Evolutionary conservation across 2,329 filamentous ascomycete genomes (phyloP), one percentile per base, ranked within the genome.

Genomic region (Gnomoniopsis smithogilvyi): DNA sequence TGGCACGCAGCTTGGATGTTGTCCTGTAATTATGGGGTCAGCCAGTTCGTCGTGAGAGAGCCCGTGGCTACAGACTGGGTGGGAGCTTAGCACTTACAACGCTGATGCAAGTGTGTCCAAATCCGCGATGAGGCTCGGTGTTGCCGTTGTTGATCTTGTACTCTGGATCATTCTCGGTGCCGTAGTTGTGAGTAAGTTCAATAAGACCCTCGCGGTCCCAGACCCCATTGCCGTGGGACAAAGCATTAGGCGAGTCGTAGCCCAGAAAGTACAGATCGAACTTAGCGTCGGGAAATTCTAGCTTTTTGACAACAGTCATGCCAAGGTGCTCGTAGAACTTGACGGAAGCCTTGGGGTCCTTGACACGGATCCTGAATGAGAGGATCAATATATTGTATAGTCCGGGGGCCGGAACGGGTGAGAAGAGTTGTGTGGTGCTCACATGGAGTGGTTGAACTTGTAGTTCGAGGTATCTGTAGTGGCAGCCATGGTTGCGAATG

Each of bases 221-320:
- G 33, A 76, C 70, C 69, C 88, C 84, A 64, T 87, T 87, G 68
- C 88, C 89, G 59, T 83, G 79, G 11, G 90, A 95, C n/a, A 85
- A 77, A 15, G 94, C 89, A 41, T 83, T 80, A 11, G 91, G 85
- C 34, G 85, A 84, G 71, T 96, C 89, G 76, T 96, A 98, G 61
- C 88, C 92, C 61, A 99, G 82, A 78, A 98, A 98, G 80, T 98
- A 98, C 30, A 97, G 85, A 68, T 95, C 91, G 74, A 98, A 98
- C 71, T 96, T 96, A 74, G 85, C 86, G 61, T 96, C 92, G 15
- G 93, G 90, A 70, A 92, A 90, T 63, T 89, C 80, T 50, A 95
- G 80, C 76, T 93, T 90, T 69, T 91, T 86, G 73, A 98, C 83
- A 63, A 92, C 76, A 70, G 82, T 92, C 83, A 98, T 87, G 67